Percentiles rank a stretch among this genome's conserved stretches.
phyloP scores from a whole-genome alignment of 495 filamentous ascomycete species.

The Amniculicola lignicola region DNA sequence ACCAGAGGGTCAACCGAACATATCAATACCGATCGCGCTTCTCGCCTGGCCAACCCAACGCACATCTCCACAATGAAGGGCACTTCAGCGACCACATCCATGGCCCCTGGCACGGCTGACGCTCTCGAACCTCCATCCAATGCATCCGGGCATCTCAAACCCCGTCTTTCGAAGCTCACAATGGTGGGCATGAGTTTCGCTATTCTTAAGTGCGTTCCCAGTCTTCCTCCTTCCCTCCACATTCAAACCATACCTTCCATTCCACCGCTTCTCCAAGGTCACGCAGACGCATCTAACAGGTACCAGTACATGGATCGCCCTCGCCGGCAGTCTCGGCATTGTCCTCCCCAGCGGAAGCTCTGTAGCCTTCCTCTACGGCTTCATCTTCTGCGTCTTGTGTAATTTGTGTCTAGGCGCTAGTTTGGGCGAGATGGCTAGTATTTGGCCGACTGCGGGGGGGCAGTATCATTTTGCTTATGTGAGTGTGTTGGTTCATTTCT shows the following conservation, averaged over 20 bases:
- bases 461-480: conserved; percentile 5
- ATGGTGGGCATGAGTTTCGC: conserved; percentile 10
- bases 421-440: conserved; percentile 1
- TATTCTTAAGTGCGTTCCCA: conserved; percentile 1
- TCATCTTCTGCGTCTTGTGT: conserved; percentile 9
- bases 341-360: conserved; percentile 10
- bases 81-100: too few relatives aligned
- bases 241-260: too few relatives aligned
- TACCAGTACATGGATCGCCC: conserved; percentile 7
- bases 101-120: too few relatives aligned
- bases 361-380: conserved; percentile 9
- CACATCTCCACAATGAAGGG: too few relatives aligned
- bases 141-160: conserved; percentile 3
- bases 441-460: conserved; percentile 9
- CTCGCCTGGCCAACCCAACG: too few relatives aligned
- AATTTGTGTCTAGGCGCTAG: conserved; percentile 8
- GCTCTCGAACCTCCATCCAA: too few relatives aligned
- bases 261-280: too few relatives aligned
- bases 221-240: too few relatives aligned
- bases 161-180: conserved; percentile 5
- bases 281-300: too few relatives aligned
- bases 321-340: conserved; percentile 11
- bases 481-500: too few relatives aligned
- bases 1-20: too few relatives aligned
- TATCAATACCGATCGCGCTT: too few relatives aligned